Evolutionary conservation across 1,284 basidiomycete species (phyloP).

Genomic region (Ustilago esculenta): DNA sequence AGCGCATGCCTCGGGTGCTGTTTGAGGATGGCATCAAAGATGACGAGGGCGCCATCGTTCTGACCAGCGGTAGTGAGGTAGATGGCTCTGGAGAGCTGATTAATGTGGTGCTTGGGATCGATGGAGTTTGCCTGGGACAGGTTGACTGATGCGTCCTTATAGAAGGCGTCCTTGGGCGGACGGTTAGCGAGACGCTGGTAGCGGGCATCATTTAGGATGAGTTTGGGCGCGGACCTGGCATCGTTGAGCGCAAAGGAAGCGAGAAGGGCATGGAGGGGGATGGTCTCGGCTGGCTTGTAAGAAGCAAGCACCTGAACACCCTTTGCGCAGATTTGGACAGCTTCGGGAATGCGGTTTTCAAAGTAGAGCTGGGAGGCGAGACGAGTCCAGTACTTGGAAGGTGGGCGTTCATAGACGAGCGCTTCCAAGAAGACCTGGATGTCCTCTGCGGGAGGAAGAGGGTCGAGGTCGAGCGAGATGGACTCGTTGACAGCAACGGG

Average conservation of each 20-base stretch:
- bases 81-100: slow-evolving; percentile 50
- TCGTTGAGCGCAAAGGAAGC: slow-evolving; percentile 50
- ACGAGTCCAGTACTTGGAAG: slow-evolving; percentile 56
- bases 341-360: slow-evolving; percentile 48
- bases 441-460: slow-evolving; percentile 56
- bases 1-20: slow-evolving; percentile 49
- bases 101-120: slow-evolving; percentile 49
- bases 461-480: slow-evolving; percentile 58
- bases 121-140: slow-evolving; percentile 39
- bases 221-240: slow-evolving; percentile 56
- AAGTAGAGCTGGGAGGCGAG: slow-evolving; percentile 55
- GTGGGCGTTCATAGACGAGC: slow-evolving; percentile 54
- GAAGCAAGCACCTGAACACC: slow-evolving; percentile 49
- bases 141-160: slow-evolving; percentile 28
- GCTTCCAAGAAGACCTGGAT: slow-evolving; percentile 58
- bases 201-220: slow-evolving; percentile 55
- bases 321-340: slow-evolving; percentile 42
- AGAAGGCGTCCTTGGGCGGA: slow-evolving; percentile 47
- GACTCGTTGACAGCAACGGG: slow-evolving; percentile 58
- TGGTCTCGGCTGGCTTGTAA: slow-evolving; percentile 47
- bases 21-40: slow-evolving; percentile 53
- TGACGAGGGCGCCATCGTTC: slow-evolving; percentile 43
- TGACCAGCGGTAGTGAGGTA: slow-evolving; percentile 47
- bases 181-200: slow-evolving; percentile 52
- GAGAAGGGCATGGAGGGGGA: slow-evolving; percentile 51